phyloP scores from a whole-genome alignment of 352 stramenopile genomes.

The Phytophthora meadii region DNA sequence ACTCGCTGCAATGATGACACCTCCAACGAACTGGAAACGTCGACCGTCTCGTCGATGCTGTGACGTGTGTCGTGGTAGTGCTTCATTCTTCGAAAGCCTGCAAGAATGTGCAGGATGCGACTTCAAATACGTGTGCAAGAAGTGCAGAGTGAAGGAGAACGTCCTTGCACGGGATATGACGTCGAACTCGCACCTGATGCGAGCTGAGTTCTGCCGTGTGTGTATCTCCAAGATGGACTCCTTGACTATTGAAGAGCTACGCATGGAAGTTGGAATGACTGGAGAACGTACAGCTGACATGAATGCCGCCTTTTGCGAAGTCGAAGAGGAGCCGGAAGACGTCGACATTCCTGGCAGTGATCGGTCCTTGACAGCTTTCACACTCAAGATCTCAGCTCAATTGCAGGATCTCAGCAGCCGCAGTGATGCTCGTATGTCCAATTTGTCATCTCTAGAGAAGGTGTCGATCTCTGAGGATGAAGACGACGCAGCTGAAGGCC shows the following conservation, averaged over 20 bases:
- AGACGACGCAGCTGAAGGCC: slow-evolving; percentile 32
- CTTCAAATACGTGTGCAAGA: slow-evolving; percentile 43
- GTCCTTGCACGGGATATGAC: slow-evolving; percentile 32
- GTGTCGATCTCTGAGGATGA: slow-evolving; percentile 40
- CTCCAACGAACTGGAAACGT: slow-evolving; percentile 14
- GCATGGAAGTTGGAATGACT: slow-evolving; percentile 14
- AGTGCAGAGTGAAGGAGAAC: slow-evolving; percentile 43
- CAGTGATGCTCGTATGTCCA: slow-evolving; percentile 34
- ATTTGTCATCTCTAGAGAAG: slow-evolving; percentile 42
- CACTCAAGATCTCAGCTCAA: slow-evolving; percentile 40
- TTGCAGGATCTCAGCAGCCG: slow-evolving; percentile 33
- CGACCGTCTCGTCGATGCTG: slow-evolving; percentile 28
- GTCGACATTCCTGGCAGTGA: slow-evolving; percentile 37
- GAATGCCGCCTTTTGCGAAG: slow-evolving; percentile 17
- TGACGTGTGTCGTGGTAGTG: slow-evolving; percentile 38
- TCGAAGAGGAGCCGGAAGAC: slow-evolving; percentile 26
- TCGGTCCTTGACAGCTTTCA: slow-evolving; percentile 39
- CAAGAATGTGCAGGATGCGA: slow-evolving; percentile 36
- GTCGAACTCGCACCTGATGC: slow-evolving; percentile 28
- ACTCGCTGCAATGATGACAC: slow-evolving; percentile 35
- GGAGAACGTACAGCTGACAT: slow-evolving; percentile 12
- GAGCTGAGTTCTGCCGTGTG: slow-evolving; percentile 41
- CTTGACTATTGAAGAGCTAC: slow-evolving; percentile 37
- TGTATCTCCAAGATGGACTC: slow-evolving; percentile 41
- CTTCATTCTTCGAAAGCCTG: slow-evolving; percentile 39